Evolutionary conservation across 208 protist genomes (phyloP), one percentile per base, ranked within the genome.

Genomic region (Trypanosoma mega): DNA sequence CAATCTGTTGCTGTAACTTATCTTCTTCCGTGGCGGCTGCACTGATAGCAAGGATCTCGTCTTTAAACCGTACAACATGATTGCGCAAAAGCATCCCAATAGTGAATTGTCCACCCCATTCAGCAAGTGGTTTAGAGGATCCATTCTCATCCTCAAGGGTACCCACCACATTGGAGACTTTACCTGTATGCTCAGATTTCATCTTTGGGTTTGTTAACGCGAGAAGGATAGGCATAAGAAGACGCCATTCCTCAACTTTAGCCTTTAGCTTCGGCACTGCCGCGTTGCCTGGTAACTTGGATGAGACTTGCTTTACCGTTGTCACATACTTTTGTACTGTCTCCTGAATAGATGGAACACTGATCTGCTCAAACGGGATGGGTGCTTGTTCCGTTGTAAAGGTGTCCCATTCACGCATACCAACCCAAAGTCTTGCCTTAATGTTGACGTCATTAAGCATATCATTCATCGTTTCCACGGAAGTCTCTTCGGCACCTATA

Each of bases 11-110:
- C 77, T 98, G 94, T 72, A 99, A 96, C 41, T 95, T 90, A 64
- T 92, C 96, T 80, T 99, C 98, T 74, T 98, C 94, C 8, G 87
- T 95, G 24, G 98, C 98, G 20, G 83, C 74, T 0, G 87, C 88
- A 54, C 87, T 98, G 39, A 99, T 90, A 53, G 92, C 91, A 20
- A 88, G 46, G 36, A 99, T 93, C 16, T 88, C 80, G 20, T 97
- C 93, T 43, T 78, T 81, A 59, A 89, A 89, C 24, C 87, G 76
- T 26, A 94, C 63, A 7, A 98, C 78, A 44, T 96, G 69, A 53
- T 97, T 74, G 34, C 79, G 65, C 12, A 98, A 69, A 4, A 98
- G 85, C 73, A 96, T 82, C 16, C 80, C 77, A 16, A 99, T 68
- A 20, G 87, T 97, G 64, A 90, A 91, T 63, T 91, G 82, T 53